phyloP scores from a whole-genome alignment of 2,329 filamentous ascomycete species.

The Stemphylium lycopersici region DNA sequence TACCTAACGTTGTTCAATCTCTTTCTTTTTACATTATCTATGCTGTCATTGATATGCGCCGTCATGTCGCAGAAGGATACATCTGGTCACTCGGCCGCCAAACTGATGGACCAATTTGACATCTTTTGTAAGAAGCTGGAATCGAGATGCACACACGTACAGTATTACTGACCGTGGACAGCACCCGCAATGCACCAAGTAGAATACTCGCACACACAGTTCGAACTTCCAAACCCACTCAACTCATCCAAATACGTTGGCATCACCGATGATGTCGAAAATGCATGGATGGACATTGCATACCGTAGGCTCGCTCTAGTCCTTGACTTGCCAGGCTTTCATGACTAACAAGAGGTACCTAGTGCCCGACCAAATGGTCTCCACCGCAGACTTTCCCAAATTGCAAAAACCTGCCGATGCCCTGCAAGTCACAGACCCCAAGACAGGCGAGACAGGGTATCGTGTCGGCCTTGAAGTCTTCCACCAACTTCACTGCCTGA shows the following conservation, averaged over 20 bases:
- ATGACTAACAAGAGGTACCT: constrained; percentile 2
- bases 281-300: constrained; percentile 63
- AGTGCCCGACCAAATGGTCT: constrained; percentile 68
- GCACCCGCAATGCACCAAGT: constrained; percentile 40
- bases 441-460: constrained; percentile 64
- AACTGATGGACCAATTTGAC: constrained; percentile 41
- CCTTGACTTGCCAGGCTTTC: neutral
- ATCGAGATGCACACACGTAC: too few relatives aligned
- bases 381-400: constrained; percentile 58
- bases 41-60: constrained; percentile 38
- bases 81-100: constrained; percentile 32
- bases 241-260: constrained; percentile 58
- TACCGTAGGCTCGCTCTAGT: constrained; percentile 43
- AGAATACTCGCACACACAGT: constrained; percentile 35
- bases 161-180: constrained; percentile 6
- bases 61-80: constrained; percentile 39
- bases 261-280: constrained; percentile 62
- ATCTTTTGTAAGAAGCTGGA: constrained; percentile 31
- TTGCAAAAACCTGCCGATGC: constrained; percentile 60
- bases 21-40: constrained; percentile 42
- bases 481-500: constrained; percentile 55
- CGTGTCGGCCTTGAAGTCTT: constrained; percentile 66
- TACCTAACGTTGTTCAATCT: constrained; percentile 43
- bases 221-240: constrained; percentile 35
- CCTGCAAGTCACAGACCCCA: constrained; percentile 62